Percentiles rank a stretch among this genome's conserved stretches.
Conservation (phyloP, 495 filamentous ascomycete genomes). For the Penicillium canescens region DNA sequence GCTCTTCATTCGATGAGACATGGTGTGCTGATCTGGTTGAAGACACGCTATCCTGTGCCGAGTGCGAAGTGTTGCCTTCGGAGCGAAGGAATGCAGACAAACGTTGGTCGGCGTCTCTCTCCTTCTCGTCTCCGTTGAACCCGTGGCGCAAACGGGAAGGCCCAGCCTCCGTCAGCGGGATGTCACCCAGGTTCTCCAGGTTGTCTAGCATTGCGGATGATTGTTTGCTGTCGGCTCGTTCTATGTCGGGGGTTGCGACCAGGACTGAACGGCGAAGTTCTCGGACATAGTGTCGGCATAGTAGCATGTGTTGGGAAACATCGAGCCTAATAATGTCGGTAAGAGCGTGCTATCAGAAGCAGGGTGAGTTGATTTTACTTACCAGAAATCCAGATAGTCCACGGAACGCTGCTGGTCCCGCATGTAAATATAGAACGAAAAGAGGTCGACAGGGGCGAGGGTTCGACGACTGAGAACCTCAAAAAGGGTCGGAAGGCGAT, state of each 20-base stretch:
- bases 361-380: conserved; percentile 16
- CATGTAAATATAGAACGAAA: conserved; percentile 99
- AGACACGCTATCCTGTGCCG: conserved; percentile 67
- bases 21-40: conserved; percentile 35
- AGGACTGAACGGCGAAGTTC: conserved; percentile 92
- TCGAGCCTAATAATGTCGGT: conserved; percentile 72
- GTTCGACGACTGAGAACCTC: conserved; percentile 93
- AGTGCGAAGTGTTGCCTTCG: conserved; percentile 60
- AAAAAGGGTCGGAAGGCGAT: conserved; percentile 88
- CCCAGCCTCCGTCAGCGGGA: conserved; percentile 47
- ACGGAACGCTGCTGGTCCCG: conserved; percentile 96
- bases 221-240: conserved; percentile 75
- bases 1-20: conserved; percentile 47
- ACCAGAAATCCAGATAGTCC: conserved; percentile 99
- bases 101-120: conserved; percentile 73
- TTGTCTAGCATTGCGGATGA: conserved; percentile 79
- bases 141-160: conserved; percentile 37
- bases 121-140: conserved; percentile 46
- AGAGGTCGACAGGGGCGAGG: conserved; percentile 89
- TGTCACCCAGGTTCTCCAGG: conserved; percentile 64
- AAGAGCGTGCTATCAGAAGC: conserved; percentile 2
- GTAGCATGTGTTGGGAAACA: conserved; percentile 97
- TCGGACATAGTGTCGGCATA: conserved; percentile 96
- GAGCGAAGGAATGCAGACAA: conserved; percentile 87
- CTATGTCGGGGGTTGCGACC: conserved; percentile 86